Percentiles rank a stretch among this genome's conserved stretches.
Evolutionary conservation across 1,284 basidiomycete genomes (phyloP).

Genomic region (Rhodotorula sp.): DNA sequence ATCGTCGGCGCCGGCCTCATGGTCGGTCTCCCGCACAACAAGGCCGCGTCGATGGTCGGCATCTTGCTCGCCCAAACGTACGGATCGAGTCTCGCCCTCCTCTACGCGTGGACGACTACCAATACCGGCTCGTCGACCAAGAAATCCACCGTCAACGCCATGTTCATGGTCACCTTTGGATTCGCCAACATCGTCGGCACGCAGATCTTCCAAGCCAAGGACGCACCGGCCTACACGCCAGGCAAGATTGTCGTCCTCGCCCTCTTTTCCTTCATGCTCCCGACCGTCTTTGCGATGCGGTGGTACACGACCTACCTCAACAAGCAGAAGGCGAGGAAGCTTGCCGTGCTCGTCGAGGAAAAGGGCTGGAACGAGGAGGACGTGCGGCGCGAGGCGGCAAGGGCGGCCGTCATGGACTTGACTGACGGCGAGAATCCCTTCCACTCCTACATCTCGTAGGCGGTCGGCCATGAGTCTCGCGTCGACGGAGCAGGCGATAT

Average conservation of each 20-base stretch:
- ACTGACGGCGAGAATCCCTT: slow-evolving; percentile 25
- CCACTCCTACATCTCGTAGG: slow-evolving; percentile 5
- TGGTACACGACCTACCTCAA: slow-evolving; percentile 62
- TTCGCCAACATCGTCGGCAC: slow-evolving; percentile 55
- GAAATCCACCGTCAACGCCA: slow-evolving; percentile 55
- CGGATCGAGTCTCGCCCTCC: slow-evolving; percentile 61
- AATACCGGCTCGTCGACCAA: slow-evolving; percentile 68
- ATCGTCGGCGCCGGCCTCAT: slow-evolving; percentile 62
- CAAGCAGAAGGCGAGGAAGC: slow-evolving; percentile 53
- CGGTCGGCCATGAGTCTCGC: neutral
- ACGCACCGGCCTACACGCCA: slow-evolving; percentile 9
- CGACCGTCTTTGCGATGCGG: slow-evolving; percentile 57
- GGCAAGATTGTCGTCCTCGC: slow-evolving; percentile 53
- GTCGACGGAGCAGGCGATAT: no score
- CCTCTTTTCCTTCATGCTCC: slow-evolving; percentile 59
- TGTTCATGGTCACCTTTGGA: slow-evolving; percentile 61
- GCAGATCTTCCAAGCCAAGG: neutral
- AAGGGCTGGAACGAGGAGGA: slow-evolving; percentile 62
- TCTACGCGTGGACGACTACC: slow-evolving; percentile 66
- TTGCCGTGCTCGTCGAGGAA: slow-evolving; percentile 55
- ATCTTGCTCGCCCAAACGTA: slow-evolving; percentile 38
- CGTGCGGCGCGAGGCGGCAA: slow-evolving; percentile 59
- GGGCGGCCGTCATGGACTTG: slow-evolving; percentile 51
- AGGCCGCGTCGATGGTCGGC: slow-evolving; percentile 63
- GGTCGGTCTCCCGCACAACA: slow-evolving; percentile 55